Evolutionary conservation across 1,139 yeast genomes (phyloP).

Genomic region (Taphrina pruni): DNA sequence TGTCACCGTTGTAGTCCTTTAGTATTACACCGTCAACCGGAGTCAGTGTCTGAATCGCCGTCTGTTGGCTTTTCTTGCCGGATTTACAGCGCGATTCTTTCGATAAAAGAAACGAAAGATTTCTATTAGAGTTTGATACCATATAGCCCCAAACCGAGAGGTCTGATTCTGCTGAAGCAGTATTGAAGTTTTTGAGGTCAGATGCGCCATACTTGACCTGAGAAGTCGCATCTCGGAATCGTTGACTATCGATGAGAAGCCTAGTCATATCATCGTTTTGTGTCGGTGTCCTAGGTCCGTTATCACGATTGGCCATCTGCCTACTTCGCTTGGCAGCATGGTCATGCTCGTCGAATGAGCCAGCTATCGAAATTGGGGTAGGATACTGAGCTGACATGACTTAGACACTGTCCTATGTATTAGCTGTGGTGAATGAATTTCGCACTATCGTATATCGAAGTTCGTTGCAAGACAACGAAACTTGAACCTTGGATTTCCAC

Average conservation of each 20-base stretch:
- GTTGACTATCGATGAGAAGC: conserved; percentile 17
- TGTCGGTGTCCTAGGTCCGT: not conserved
- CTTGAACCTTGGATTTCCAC: not conserved
- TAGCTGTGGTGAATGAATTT: too few species aligned
- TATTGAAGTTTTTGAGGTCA: not conserved
- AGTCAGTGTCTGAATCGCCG: not conserved
- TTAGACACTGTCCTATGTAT: not conserved
- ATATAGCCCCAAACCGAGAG: conserved; percentile 36
- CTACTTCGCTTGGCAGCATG: not conserved
- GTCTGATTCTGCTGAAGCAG: conserved; percentile 10
- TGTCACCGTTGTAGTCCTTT: conserved; percentile 39
- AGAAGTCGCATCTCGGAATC: not conserved
- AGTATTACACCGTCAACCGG: conserved; percentile 20
- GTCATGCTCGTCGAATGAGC: conserved; percentile 19
- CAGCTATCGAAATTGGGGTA: conserved; percentile 24
- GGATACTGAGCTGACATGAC: conserved; percentile 20
- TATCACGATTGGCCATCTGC: not conserved
- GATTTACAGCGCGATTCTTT: conserved; percentile 33
- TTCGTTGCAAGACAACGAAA: not conserved
- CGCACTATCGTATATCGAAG: not conserved
- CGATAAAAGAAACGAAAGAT: conserved; percentile 24
- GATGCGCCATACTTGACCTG: too few species aligned
- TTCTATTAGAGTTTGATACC: conserved; percentile 14
- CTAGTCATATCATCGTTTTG: conserved; percentile 16
- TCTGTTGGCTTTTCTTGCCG: conserved; percentile 15